Conservation (phyloP, 1,284 basidiomycete genomes). For the Schizophyllum commune region DNA sequence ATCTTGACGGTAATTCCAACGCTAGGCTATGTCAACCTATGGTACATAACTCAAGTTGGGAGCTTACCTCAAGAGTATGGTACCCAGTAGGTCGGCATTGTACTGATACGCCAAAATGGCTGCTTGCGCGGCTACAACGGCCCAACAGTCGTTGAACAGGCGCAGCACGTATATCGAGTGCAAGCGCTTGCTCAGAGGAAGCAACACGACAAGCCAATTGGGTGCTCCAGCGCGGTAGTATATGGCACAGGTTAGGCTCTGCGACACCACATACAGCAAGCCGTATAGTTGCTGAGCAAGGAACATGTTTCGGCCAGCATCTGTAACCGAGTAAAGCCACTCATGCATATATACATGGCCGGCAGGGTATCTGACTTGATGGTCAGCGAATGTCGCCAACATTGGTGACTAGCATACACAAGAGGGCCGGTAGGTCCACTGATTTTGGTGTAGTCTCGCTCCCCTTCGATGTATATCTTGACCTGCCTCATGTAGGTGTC, state of each 20-base stretch:
- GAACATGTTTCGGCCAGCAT: slow-evolving; percentile 52
- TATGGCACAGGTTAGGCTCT: slow-evolving; percentile 59
- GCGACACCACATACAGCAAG: slow-evolving; percentile 60
- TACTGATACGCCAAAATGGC: slow-evolving; percentile 54
- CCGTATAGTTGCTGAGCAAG: slow-evolving; percentile 78
- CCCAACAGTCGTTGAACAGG: slow-evolving; percentile 94
- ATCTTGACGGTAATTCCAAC: slow-evolving; percentile 91
- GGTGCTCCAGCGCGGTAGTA: slow-evolving; percentile 63
- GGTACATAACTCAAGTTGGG: background rate
- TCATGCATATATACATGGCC: slow-evolving; percentile 86
- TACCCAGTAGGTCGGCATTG: slow-evolving; percentile 55
- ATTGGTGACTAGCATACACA: slow-evolving; percentile 53
- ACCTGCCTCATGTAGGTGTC: slow-evolving; percentile 89
- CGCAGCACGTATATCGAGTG: slow-evolving; percentile 92
- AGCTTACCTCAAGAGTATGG: slow-evolving; percentile 67
- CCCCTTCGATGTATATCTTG: slow-evolving; percentile 72
- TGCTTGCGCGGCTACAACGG: slow-evolving; percentile 55
- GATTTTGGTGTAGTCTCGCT: slow-evolving; percentile 82
- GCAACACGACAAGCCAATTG: slow-evolving; percentile 71
- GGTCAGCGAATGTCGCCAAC: background rate
- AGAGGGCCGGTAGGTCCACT: slow-evolving; percentile 89
- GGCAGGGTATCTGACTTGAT: slow-evolving; percentile 77
- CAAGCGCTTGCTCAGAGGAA: slow-evolving; percentile 86
- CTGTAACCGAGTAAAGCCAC: slow-evolving; percentile 60
- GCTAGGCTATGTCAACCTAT: slow-evolving; percentile 31